Conservation (phyloP, 129 eudicot species). For the Silybum marianum region DNA sequence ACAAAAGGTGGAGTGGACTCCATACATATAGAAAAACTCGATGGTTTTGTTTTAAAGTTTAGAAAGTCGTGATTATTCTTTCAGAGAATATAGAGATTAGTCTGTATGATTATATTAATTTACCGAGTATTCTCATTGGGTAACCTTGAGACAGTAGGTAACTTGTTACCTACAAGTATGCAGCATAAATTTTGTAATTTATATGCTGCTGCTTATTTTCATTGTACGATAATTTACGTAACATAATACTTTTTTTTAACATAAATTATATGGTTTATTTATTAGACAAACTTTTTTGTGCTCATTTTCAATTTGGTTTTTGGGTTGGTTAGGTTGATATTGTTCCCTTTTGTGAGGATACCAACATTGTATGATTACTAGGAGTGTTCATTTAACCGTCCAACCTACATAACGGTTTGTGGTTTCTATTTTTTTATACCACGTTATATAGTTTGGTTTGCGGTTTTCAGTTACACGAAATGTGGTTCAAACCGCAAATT, state of each 20-base stretch:
- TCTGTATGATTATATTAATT: background rate
- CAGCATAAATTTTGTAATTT: conserved; percentile 64
- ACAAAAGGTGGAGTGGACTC: background rate
- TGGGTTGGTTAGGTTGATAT: no score
- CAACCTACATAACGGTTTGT: no score
- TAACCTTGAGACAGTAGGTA: background rate
- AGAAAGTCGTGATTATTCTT: background rate
- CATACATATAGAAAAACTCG: background rate
- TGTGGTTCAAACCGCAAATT: no score
- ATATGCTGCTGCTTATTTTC: conserved; percentile 40
- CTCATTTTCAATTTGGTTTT: background rate
- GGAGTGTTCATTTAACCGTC: no score
- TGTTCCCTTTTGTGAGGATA: no score
- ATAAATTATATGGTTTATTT: no score
- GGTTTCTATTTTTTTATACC: no score
- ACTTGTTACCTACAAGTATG: conserved; percentile 1
- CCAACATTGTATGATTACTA: no score
- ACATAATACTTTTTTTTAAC: background rate
- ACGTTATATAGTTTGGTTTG: no score
- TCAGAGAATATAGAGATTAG: background rate
- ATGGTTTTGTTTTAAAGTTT: background rate
- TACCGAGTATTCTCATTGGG: background rate
- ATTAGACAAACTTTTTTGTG: no score
- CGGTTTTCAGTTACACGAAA: no score
- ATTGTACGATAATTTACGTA: background rate